A percentile compares a stretch with the other conserved stretches of the same genome.
Evolutionary conservation across 164 flowering plant genomes (phyloP).

Genomic region (Sedum album): DNA sequence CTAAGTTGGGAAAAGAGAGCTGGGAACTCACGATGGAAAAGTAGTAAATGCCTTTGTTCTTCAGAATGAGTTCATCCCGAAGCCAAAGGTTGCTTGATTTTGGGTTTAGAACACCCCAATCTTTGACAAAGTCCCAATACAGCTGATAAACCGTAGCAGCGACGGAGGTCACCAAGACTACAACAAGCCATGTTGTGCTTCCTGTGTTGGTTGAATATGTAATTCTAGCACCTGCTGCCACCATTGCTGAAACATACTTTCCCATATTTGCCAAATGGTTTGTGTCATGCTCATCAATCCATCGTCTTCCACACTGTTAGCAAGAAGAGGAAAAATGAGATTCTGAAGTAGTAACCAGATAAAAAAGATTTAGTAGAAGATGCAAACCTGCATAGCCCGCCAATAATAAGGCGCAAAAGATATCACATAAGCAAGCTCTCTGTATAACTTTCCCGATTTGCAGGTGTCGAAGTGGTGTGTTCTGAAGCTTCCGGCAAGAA

Average conservation of each 20-base stretch:
- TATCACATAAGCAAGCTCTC: slow-evolving; percentile 77
- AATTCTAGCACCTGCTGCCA: slow-evolving; percentile 87
- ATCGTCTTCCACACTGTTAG: slow-evolving; percentile 82
- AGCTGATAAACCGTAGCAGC: slow-evolving; percentile 80
- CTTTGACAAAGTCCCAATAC: slow-evolving; percentile 94
- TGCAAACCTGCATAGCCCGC: slow-evolving; percentile 95
- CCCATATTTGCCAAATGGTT: slow-evolving; percentile 84
- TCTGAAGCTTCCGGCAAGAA: slow-evolving; percentile 58
- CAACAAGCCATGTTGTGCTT: slow-evolving; percentile 37
- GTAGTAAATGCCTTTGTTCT: slow-evolving; percentile 67
- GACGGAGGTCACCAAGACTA: slow-evolving; percentile 57
- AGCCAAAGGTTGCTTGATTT: slow-evolving; percentile 71
- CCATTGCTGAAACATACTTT: slow-evolving; percentile 95
- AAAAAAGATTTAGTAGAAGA: too few species aligned
- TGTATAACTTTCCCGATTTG: slow-evolving; percentile 54
- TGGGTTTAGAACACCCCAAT: slow-evolving; percentile 75
- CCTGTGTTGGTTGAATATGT: slow-evolving; percentile 43
- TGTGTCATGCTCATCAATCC: slow-evolving; percentile 66
- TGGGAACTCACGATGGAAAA: slow-evolving; percentile 58
- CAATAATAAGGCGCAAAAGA: slow-evolving; percentile 91
- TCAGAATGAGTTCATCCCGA: slow-evolving; percentile 74
- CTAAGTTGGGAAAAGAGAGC: neutral
- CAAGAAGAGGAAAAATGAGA: neutral
- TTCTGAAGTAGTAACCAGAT: neutral
- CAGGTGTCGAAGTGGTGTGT: slow-evolving; percentile 55